Evolutionary conservation across 2,329 filamentous ascomycete genomes (phyloP).

Genomic region (Botryotinia globosa): DNA sequence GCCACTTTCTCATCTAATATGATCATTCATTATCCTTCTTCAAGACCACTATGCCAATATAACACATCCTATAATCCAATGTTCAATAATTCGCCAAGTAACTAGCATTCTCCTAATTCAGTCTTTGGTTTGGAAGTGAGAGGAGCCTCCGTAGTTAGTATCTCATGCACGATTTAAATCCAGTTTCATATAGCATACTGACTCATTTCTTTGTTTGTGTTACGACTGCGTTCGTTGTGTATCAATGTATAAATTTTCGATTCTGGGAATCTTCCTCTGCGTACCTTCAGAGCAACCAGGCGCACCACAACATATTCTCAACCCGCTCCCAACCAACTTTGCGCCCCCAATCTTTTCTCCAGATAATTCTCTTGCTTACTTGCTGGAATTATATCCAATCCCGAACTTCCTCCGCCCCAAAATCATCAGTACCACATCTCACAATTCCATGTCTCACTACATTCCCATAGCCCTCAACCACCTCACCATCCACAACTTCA

Average conservation of each 20-base stretch:
- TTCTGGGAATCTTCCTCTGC: background rate
- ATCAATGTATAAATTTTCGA: background rate
- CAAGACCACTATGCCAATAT: background rate
- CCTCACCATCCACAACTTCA: background rate
- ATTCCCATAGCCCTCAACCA: background rate
- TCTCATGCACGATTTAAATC: background rate
- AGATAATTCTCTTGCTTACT: no score
- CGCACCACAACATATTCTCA: background rate
- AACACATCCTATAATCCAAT: background rate
- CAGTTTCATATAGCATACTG: background rate
- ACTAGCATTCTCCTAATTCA: background rate
- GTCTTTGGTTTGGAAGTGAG: background rate
- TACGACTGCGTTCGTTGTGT: background rate
- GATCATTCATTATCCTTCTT: background rate
- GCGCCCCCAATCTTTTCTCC: background rate
- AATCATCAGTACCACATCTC: background rate
- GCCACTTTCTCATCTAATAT: background rate
- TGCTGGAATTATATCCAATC: background rate
- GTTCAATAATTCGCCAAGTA: background rate
- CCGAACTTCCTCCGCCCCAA: background rate
- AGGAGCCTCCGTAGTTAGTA: background rate
- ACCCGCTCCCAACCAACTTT: background rate
- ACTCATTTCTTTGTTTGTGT: background rate
- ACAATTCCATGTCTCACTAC: slow-evolving; percentile 1
- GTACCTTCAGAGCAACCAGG: background rate